Base-by-base conservation (phyloP, 2,329 filamentous ascomycete genomes). In the Gremmenia infestans region DNA sequence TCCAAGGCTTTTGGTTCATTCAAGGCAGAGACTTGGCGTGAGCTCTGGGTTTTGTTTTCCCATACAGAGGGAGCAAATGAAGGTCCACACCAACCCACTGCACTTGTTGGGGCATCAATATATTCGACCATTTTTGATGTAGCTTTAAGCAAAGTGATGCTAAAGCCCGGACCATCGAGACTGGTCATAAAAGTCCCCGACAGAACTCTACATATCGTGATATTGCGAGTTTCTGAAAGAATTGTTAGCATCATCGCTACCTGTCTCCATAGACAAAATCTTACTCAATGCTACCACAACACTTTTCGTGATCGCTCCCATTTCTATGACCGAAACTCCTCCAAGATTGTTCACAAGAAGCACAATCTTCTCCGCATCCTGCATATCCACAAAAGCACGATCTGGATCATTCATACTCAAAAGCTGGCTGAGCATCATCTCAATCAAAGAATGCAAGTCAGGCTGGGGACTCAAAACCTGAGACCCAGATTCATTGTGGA, bases 121-220 rank as follows among this genome's bases (percentile, higher is more conserved):
- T 62, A 48, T 61, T 57, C 22, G 42, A 19, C 60, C 60, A 47
- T 64, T 63, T 8, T 56, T 55, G 1, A 72, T 72, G 55, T 80
- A 68, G 61, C 52, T 50, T 81, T 81, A n/a, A 78, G 74, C 0
- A 81, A 67, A 0, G 78, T 79, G 28, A 81, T 76, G 17, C 74
- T 78, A 71, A 79, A 81, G 4, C 79, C 79, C 4, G 78, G 78
- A 1, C 73, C 78, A 57, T 81, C 80, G 5, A 81, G 70, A 0
- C 74, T 78, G 0, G 77, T 79, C 57, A 80, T 76, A 47, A 80
- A 75, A 8, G 74, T 71, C 9, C 75, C 74, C 2, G 72, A 72
- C 56, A 77, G 74, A 36, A 78, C 72, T 47, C 77, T 71, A 14
- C 65, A 62, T 0, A 77, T 76, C 9, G 66, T 69, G 47, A 56